Conservation (phyloP, 495 filamentous ascomycete genomes). For the Lichenothelia convexa region DNA sequence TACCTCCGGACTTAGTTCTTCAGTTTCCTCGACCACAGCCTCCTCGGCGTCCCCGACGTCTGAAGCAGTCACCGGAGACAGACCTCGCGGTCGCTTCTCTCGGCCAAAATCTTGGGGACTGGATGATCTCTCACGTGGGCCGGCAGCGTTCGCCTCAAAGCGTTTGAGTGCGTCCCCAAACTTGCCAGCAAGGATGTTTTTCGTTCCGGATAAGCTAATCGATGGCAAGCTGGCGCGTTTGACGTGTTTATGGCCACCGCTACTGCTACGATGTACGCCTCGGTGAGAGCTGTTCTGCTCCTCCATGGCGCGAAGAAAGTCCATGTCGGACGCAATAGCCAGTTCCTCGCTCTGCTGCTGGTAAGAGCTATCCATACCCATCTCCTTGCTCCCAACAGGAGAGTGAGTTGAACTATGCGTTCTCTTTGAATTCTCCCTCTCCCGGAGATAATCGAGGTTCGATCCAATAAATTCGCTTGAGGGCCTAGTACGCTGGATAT, state of each 20-base stretch:
- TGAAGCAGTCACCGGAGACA: slow-evolving; percentile 59
- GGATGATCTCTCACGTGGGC: slow-evolving; percentile 12
- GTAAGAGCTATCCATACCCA: too few relatives aligned
- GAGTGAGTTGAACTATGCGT: too few relatives aligned
- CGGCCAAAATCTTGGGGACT: too few relatives aligned
- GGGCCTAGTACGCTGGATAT: slow-evolving; percentile 44
- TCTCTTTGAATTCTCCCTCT: slow-evolving; percentile 31
- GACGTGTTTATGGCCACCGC: slow-evolving; percentile 42
- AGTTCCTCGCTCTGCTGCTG: too few relatives aligned
- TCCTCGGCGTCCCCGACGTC: slow-evolving; percentile 55
- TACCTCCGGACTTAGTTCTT: slow-evolving; percentile 74
- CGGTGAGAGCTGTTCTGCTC: slow-evolving; percentile 43
- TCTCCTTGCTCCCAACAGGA: too few relatives aligned
- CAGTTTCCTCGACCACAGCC: slow-evolving; percentile 36
- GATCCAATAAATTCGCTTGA: slow-evolving; percentile 62
- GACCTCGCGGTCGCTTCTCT: slow-evolving; percentile 22
- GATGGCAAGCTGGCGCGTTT: slow-evolving; percentile 74
- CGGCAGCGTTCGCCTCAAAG: slow-evolving; percentile 52
- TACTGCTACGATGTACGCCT: slow-evolving; percentile 46
- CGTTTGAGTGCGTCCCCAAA: slow-evolving; percentile 93
- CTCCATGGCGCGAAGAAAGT: slow-evolving; percentile 72
- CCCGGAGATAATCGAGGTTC: slow-evolving; percentile 57
- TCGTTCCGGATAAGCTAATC: slow-evolving; percentile 55
- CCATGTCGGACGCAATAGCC: slow-evolving; percentile 70
- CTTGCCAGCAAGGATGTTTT: slow-evolving; percentile 70